Base-by-base conservation (phyloP, 176 grass and related monocot species). In the Triticum urartu region DNA sequence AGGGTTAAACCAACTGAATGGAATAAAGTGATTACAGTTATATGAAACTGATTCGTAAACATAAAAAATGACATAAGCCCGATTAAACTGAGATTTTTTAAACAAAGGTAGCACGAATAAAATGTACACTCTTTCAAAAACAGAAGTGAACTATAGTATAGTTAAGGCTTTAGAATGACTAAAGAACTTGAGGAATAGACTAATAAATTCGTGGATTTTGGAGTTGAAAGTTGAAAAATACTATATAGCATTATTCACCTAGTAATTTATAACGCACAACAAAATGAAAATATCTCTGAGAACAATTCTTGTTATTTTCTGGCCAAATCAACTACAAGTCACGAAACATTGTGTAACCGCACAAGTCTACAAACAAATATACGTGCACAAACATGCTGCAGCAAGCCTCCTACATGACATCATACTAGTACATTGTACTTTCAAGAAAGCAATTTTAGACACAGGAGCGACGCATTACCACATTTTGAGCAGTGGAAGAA, bases 401-500 rank as follows among this genome's bases (percentile, higher is more conserved):
- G 42, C 8, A 30, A 60, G 67, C 34, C 6, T 61, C 69, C 24
- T 22, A 82, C 64, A 71, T 33, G 36, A 15, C 17, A 65, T 13
- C 45, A 32, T 52, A 52, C 5, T 52, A 30, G 6, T 64, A 34
- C 7, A 79, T 20, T 43, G 20, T 48, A 67, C 30, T 17, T 79
- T 67, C 18, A 64, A 30, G 45, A 72, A 79, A 73, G 20, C 45
- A 79, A 60, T 75, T 50, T 67, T 28, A 59, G 6, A 84, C 17
- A 56, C 7, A 86, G 43, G 47, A 79, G 21, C 1, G 8, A 75
- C 4, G 22, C 38, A 94, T 85, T 98, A 98, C 97, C 94, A 0
- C 97, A 99, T 88, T 86, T 99, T 58, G 81, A 87, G 63, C 97
- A 99, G 82, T 99, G 97, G 62, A 98, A 99, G 72, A 94, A 99